Evolutionary conservation across 2,329 filamentous ascomycete species (phyloP).

Genomic region (Colletotrichum orchidophilum): DNA sequence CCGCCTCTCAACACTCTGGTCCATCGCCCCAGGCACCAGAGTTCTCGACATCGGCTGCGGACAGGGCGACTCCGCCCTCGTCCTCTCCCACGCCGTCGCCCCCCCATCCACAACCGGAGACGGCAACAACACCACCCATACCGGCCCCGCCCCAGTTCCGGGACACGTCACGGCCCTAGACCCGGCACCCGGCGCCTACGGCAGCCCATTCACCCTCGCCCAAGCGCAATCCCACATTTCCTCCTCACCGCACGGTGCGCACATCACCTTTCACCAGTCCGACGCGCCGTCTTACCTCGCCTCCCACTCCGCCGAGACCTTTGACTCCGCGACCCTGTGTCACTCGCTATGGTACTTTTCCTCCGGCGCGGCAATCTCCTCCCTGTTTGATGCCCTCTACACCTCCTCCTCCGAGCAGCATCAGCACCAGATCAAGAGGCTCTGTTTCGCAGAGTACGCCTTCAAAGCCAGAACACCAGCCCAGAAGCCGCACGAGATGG

Average conservation of each 20-base stretch:
- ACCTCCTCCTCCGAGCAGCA: too few species aligned
- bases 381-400: constrained; percentile 9
- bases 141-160: neutral
- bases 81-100: constrained; percentile 25
- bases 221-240: constrained; percentile 22
- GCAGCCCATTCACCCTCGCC: constrained; percentile 26
- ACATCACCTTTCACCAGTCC: constrained; percentile 9
- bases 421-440: neutral
- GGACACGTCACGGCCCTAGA: constrained; percentile 29
- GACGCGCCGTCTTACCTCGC: constrained; percentile 21
- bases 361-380: neutral
- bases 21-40: constrained; percentile 16
- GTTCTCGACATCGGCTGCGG: constrained; percentile 35
- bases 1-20: constrained; percentile 27
- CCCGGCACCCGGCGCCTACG: constrained; percentile 26
- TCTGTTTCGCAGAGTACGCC: constrained; percentile 30
- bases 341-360: constrained; percentile 32
- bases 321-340: constrained; percentile 22
- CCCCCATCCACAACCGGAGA: neutral
- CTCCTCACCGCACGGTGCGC: neutral
- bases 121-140: neutral
- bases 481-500: constrained; percentile 26
- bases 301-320: neutral
- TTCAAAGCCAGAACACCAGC: neutral
- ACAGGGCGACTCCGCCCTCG: constrained; percentile 30